These are phyloP conservation scores for Sphaerobolus stellatus DNA, from an alignment of 1,284 basidiomycete genomes.

Conservation along the genomic window DNA sequence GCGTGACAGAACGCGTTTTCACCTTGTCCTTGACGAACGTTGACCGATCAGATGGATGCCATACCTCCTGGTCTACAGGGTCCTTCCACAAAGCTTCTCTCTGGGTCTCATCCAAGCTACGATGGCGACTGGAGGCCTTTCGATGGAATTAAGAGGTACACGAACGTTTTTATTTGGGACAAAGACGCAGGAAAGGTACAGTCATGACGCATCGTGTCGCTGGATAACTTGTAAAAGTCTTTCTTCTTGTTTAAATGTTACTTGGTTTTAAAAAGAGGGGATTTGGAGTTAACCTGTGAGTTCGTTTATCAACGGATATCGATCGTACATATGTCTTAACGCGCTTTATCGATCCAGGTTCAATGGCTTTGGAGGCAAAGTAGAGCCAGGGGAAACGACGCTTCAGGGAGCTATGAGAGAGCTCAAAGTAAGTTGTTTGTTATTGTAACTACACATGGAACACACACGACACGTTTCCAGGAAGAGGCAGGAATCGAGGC, in stretches of 20 bases:
- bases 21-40: too few species aligned
- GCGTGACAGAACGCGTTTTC: too few species aligned
- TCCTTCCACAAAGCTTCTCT: constrained; percentile 1
- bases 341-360: too few species aligned
- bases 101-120: not conserved
- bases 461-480: constrained; percentile 35
- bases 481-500: constrained; percentile 77
- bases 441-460: not conserved
- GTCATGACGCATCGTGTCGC: constrained; percentile 29
- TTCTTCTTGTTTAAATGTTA: constrained; percentile 35
- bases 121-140: constrained; percentile 38
- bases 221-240: not conserved
- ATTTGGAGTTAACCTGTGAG: constrained; percentile 60
- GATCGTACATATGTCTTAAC: not conserved
- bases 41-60: too few species aligned
- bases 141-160: constrained; percentile 47
- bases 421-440: constrained; percentile 45
- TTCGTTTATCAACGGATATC: constrained; percentile 4
- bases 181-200: constrained; percentile 24
- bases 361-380: constrained; percentile 77
- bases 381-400: constrained; percentile 61
- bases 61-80: too few species aligned
- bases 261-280: constrained; percentile 74
- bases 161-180: constrained; percentile 55
- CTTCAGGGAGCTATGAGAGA: constrained; percentile 63